A percentile compares a stretch with the other conserved stretches of the same genome.
phyloP scores from a whole-genome alignment of 2,329 filamentous ascomycete species.

The Chrysoporthe deuterocubensis region DNA sequence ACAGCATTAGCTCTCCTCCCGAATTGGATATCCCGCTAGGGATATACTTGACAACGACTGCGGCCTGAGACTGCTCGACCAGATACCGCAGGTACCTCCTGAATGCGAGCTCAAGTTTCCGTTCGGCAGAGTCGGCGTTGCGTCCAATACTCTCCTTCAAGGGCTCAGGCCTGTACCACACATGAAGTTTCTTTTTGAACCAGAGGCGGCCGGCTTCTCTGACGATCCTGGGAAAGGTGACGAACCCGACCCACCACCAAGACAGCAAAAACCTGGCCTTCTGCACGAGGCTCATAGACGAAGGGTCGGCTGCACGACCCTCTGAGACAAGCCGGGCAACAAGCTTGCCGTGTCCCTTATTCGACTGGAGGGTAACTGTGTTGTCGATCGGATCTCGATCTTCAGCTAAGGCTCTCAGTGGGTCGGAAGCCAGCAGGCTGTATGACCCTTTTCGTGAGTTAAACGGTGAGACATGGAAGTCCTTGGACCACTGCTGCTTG shows the following conservation, averaged over 20 bases:
- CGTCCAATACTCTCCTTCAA: constrained; percentile 59
- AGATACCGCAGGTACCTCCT: constrained; percentile 52
- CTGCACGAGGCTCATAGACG: constrained; percentile 44
- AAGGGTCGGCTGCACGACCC: constrained; percentile 54
- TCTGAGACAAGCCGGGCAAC: constrained; percentile 63
- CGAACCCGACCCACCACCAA: constrained; percentile 72
- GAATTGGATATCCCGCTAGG: constrained; percentile 51
- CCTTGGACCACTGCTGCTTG: constrained; percentile 64
- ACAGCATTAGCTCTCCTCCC: constrained; percentile 44
- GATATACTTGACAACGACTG: constrained; percentile 57
- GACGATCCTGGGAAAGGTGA: constrained; percentile 68
- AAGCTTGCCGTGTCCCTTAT: constrained; percentile 63
- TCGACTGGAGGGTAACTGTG: constrained; percentile 64
- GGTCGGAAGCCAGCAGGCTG: constrained; percentile 54
- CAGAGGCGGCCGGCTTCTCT: constrained; percentile 63
- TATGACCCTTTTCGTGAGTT: constrained; percentile 64
- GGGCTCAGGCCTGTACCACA: constrained; percentile 70
- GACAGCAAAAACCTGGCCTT: constrained; percentile 52
- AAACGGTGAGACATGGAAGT: constrained; percentile 79
- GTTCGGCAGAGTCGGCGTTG: constrained; percentile 54
- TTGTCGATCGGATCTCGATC: constrained; percentile 54
- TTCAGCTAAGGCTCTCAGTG: constrained; percentile 45
- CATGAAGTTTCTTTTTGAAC: constrained; percentile 59
- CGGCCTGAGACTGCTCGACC: constrained; percentile 49
- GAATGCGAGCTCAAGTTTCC: constrained; percentile 51